Conservation (phyloP, 2,329 filamentous ascomycete species). For the Trichoderma citrinoviride region DNA sequence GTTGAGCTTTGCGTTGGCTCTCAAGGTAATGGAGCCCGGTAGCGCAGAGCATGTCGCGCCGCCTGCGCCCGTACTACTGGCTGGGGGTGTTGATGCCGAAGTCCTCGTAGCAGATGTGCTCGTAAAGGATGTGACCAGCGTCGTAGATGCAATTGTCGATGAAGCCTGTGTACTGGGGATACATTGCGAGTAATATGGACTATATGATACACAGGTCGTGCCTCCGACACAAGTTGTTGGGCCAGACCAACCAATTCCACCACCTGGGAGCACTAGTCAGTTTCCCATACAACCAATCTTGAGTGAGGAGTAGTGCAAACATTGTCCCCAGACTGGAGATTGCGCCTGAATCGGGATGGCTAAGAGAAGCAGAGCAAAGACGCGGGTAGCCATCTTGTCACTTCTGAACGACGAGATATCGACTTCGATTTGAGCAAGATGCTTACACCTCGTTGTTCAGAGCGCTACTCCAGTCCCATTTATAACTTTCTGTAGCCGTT, state of each 20-base stretch:
- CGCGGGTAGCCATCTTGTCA: not conserved
- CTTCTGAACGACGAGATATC: not conserved
- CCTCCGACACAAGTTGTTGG: constrained; percentile 8
- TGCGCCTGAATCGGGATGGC: not conserved
- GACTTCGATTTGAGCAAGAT: no score
- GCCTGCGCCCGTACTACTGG: not conserved
- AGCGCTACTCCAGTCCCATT: not conserved
- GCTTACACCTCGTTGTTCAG: no score
- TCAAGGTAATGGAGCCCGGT: not conserved
- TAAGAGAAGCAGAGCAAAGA: not conserved
- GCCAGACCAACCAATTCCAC: constrained; percentile 8
- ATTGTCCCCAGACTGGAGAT: constrained; percentile 5
- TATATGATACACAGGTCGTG: not conserved
- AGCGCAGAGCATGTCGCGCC: constrained; percentile 1
- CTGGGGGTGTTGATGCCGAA: not conserved
- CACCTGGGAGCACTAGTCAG: not conserved
- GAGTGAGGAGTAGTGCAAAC: not conserved
- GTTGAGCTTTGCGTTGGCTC: not conserved
- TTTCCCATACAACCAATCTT: not conserved
- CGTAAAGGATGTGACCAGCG: not conserved
- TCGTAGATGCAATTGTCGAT: not conserved
- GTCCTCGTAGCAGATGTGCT: not conserved
- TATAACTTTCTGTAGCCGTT: not conserved
- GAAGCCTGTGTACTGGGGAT: not conserved
- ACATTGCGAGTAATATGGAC: not conserved